These are phyloP conservation scores for Diaporthe eres DNA, from an alignment of 2,329 filamentous ascomycete genomes.

Conservation along the genomic window DNA sequence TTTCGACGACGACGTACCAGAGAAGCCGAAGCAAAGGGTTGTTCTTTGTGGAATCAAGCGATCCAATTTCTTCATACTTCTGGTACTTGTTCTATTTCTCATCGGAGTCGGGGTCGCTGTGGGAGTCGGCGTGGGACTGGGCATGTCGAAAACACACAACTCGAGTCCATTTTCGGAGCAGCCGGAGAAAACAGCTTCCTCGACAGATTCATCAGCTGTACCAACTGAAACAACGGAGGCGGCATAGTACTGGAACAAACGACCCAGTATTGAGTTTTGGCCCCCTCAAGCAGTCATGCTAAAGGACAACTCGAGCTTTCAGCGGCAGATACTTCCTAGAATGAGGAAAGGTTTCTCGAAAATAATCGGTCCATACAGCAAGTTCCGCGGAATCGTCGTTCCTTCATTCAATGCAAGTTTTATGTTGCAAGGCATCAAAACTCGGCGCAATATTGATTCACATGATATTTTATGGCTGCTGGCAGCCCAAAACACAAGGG, in stretches of 20 bases:
- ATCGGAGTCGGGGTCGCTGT: constrained; percentile 22
- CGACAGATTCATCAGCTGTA: neutral
- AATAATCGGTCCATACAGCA: neutral
- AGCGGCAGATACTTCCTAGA: neutral
- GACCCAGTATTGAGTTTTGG: neutral
- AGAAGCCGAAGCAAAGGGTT: neutral
- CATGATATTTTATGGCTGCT: neutral
- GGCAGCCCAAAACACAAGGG: neutral
- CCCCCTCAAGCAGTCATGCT: neutral
- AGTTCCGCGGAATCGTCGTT: neutral
- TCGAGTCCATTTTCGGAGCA: constrained; percentile 25
- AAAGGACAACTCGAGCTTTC: neutral
- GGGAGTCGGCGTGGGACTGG: constrained; percentile 30
- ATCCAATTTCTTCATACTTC: constrained; percentile 22
- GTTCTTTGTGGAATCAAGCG: constrained; percentile 13
- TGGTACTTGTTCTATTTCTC: constrained; percentile 14
- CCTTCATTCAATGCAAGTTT: neutral
- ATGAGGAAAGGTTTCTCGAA: too few relatives aligned
- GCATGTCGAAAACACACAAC: constrained; percentile 9
- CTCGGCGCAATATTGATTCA: neutral
- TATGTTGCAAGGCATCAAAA: neutral
- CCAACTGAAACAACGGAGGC: neutral
- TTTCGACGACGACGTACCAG: constrained; percentile 17
- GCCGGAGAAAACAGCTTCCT: neutral
- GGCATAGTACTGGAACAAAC: neutral